A percentile compares a stretch with the other conserved stretches of the same genome.
Evolutionary conservation across 805 yeast genomes (phyloP).

Genomic region (Candida chilensis): DNA sequence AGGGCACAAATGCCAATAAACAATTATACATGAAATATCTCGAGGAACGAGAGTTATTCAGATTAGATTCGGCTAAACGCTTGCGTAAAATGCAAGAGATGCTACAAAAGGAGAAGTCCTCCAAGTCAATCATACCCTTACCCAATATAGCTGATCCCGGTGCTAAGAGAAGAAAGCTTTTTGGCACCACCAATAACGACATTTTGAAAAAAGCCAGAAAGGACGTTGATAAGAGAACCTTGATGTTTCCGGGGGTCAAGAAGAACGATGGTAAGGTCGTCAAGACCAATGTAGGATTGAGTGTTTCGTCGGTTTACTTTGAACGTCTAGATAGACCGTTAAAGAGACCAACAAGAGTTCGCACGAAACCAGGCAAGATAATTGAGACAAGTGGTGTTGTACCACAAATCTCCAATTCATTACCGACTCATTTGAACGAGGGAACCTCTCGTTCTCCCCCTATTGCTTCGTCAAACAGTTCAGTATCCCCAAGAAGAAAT

Average conservation of each 20-base stretch:
- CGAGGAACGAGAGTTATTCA: slow-evolving; percentile 11
- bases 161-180: not conserved
- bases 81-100: slow-evolving; percentile 12
- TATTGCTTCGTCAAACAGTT: no score
- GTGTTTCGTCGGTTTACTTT: no score
- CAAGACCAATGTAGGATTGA: no score
- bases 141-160: not conserved
- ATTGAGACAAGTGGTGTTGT: no score
- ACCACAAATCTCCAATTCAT: no score
- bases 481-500: no score
- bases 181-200: not conserved
- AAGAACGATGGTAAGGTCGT: no score
- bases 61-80: slow-evolving; percentile 13
- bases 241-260: not conserved
- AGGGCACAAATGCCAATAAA: not conserved
- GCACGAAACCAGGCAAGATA: no score
- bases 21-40: slow-evolving; percentile 5
- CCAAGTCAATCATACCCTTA: slow-evolving; percentile 5
- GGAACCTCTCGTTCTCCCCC: no score
- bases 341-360: no score
- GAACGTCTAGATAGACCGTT: no score
- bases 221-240: not conserved
- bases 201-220: not conserved
- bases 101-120: slow-evolving; percentile 11
- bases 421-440: no score